Conservation (phyloP, 2,329 filamentous ascomycete genomes). For the Ampelomyces quisqualis region DNA sequence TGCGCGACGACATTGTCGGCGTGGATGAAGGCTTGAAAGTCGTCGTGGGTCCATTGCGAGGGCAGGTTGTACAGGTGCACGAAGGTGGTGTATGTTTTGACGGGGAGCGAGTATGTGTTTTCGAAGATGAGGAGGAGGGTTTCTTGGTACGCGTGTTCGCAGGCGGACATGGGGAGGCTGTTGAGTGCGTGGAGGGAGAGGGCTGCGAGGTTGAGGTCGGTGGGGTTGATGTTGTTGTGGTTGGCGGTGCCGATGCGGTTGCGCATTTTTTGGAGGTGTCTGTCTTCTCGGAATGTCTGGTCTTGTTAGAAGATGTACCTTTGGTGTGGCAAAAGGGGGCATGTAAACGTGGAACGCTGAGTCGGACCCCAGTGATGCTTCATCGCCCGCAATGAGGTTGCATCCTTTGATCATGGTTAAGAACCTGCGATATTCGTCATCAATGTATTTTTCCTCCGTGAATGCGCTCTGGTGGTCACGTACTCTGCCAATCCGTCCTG, state of each 20-base stretch:
- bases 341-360: constrained; percentile 38
- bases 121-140: constrained; percentile 29
- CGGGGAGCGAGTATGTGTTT: constrained; percentile 32
- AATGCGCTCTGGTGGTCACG: constrained; percentile 27
- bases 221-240: constrained; percentile 21
- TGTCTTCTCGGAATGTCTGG: constrained; percentile 34
- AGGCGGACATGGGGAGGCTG: constrained; percentile 30
- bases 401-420: constrained; percentile 34
- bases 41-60: constrained; percentile 43
- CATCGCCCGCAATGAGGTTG: constrained; percentile 37
- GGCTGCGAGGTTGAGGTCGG: constrained; percentile 34
- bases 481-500: constrained; percentile 42
- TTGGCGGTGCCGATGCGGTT: constrained; percentile 24
- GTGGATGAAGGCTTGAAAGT: constrained; percentile 49
- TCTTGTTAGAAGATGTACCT: constrained; percentile 6
- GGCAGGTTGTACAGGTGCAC: constrained; percentile 47
- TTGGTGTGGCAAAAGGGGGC: too few relatives aligned
- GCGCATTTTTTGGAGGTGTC: constrained; percentile 37
- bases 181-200: constrained; percentile 31
- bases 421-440: too few relatives aligned
- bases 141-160: constrained; percentile 31
- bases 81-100: constrained; percentile 46
- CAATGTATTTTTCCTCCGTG: not conserved
- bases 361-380: constrained; percentile 19
- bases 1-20: constrained; percentile 46